Conservation (phyloP, 176 grass and related monocot species). For the Melocanna baccifera region DNA sequence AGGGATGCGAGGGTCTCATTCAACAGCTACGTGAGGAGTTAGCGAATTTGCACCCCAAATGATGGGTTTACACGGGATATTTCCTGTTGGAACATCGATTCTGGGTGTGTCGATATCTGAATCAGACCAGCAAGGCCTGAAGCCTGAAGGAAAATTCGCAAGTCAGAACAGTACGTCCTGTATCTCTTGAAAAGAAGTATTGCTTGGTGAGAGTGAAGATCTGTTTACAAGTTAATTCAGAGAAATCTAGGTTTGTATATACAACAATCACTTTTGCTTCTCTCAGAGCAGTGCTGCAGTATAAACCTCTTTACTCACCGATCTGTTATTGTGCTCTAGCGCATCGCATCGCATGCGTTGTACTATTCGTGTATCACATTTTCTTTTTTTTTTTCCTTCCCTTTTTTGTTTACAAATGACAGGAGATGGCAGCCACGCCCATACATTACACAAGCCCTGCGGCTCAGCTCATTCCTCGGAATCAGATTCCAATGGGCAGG, state of each 20-base stretch:
- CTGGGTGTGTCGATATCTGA: too few relatives aligned
- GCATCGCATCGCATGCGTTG: background rate
- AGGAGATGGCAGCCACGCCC: background rate
- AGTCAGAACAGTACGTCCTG: background rate
- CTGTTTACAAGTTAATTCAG: background rate
- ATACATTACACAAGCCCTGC: background rate
- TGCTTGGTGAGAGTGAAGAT: background rate
- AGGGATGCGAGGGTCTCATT: background rate
- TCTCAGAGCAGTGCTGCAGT: background rate
- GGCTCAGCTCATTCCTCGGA: conserved; percentile 33
- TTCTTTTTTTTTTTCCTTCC: background rate
- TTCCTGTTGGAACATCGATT: too few relatives aligned
- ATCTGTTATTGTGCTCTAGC: background rate
- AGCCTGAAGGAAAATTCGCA: too few relatives aligned
- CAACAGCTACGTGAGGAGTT: background rate
- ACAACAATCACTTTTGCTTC: background rate
- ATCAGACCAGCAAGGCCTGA: too few relatives aligned
- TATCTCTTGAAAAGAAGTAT: background rate
- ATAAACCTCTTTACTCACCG: background rate
- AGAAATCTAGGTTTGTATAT: background rate
- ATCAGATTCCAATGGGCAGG: conserved; percentile 56
- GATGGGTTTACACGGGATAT: too few relatives aligned
- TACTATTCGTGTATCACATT: background rate
- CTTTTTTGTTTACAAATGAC: background rate
- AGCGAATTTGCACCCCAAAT: background rate